A percentile compares a stretch with the other conserved stretches of the same genome.
phyloP scores from a whole-genome alignment of 768 basidiomycete species.

The Lepiota subincarnata region DNA sequence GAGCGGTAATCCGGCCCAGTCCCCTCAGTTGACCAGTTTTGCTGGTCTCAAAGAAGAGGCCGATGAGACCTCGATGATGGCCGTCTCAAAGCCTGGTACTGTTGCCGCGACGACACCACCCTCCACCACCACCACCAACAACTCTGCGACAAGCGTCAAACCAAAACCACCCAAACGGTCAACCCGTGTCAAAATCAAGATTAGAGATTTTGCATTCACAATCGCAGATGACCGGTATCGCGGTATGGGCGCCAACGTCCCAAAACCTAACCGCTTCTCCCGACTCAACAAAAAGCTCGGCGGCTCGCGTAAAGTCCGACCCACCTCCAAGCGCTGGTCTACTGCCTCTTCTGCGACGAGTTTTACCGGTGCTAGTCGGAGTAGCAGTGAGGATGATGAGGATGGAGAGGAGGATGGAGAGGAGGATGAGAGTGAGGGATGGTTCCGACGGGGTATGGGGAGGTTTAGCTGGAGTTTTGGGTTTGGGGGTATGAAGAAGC shows the following conservation, averaged over 20 bases:
- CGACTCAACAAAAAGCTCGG: slow-evolving; percentile 24
- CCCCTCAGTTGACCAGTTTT: too few species aligned
- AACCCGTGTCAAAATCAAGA: slow-evolving; percentile 23
- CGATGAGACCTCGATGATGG: neutral
- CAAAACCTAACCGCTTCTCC: slow-evolving; percentile 33
- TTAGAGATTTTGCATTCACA: slow-evolving; percentile 41
- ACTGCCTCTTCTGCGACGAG: neutral
- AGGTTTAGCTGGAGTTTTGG: slow-evolving; percentile 22
- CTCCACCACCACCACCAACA: slow-evolving; percentile 1
- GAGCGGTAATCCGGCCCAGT: neutral
- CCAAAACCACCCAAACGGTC: neutral
- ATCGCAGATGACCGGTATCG: slow-evolving; percentile 32
- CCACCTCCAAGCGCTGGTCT: slow-evolving; percentile 8
- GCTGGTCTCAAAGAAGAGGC: neutral
- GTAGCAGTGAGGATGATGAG: slow-evolving; percentile 21
- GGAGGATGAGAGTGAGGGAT: slow-evolving; percentile 26
- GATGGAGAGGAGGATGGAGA: slow-evolving; percentile 19
- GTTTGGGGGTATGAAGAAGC: slow-evolving; percentile 7
- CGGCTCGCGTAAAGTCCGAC: slow-evolving; percentile 10
- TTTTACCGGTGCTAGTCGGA: neutral
- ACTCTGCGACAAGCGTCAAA: neutral
- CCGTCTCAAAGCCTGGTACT: too few species aligned
- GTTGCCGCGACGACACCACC: neutral
- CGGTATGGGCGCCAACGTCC: slow-evolving; percentile 37
- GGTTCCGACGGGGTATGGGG: slow-evolving; percentile 25